A percentile compares a stretch with the other conserved stretches of the same genome.
phyloP scores from a whole-genome alignment of 768 basidiomycete genomes.

The Vishniacozyma victoriae region DNA sequence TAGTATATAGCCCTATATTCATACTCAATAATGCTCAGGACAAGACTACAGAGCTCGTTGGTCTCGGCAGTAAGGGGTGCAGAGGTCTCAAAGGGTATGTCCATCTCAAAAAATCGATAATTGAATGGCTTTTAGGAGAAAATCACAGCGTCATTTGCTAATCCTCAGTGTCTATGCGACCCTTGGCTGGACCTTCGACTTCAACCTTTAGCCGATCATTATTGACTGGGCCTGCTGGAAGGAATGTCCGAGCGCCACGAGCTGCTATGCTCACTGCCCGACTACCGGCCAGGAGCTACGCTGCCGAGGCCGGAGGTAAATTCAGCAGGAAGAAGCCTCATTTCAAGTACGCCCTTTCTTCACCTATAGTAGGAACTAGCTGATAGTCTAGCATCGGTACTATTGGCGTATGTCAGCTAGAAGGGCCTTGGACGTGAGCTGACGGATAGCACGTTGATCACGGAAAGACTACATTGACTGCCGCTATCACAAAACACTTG shows the following conservation, averaged over 20 bases:
- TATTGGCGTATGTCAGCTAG: conserved; percentile 38
- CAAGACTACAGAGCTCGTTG: conserved; percentile 5
- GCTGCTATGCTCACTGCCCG: conserved; percentile 3
- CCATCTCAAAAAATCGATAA: not conserved
- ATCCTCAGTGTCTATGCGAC: conserved; percentile 3
- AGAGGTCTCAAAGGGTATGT: conserved; percentile 16
- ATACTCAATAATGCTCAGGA: conserved; percentile 23
- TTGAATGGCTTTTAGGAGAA: too few species aligned
- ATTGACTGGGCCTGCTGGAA: not conserved
- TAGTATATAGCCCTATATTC: too few species aligned
- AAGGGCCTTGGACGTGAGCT: conserved; percentile 1
- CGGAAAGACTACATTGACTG: conserved; percentile 49
- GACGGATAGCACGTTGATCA: conserved; percentile 48
- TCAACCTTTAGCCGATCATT: not conserved
- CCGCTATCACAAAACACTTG: conserved; percentile 72
- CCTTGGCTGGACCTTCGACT: conserved; percentile 25
- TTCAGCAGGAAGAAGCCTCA: conserved; percentile 47
- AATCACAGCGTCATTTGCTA: not conserved
- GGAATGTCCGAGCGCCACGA: not conserved
- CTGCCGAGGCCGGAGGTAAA: conserved; percentile 44
- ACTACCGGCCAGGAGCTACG: conserved; percentile 25
- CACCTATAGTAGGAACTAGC: not conserved
- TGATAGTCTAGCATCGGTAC: conserved; percentile 47
- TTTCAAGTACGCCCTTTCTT: conserved; percentile 45
- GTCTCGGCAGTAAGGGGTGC: conserved; percentile 12